Base-by-base conservation (phyloP, 768 basidiomycete genomes). In the Tulasnella sp. region DNA sequence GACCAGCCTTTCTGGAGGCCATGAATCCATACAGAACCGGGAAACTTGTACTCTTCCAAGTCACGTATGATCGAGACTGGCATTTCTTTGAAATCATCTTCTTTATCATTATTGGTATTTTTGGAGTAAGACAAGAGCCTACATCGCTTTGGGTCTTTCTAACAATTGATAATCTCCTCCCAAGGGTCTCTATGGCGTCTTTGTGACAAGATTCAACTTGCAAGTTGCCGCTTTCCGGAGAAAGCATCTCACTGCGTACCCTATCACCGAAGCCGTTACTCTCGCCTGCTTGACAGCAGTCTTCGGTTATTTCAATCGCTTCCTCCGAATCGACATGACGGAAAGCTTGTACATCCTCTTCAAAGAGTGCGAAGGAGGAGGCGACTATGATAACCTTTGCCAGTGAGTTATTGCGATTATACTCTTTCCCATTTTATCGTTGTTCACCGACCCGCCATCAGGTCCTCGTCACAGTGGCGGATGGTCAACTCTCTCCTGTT, bases 11-110 rank as follows among this genome's bases (percentile, higher is more conserved):
- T 64, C 8, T 11, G 18, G 83, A 97, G 96, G 94, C 95, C 7
- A 97, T 99, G 94, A 98, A 99, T 84, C 98, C 98, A 2, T 99
- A 96, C 87, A 91, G 97, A 50, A 99, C 98, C 0, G 98, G 97
- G 31, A 99, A 99, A 85, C 91, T 99, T 40, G 98, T 99, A 84
- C 87, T 99, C 81, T 99, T 99, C 88, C 97, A 98, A 85, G 96
- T 99, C 83, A 97, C 96, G 2, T 99, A 99, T 85, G 94, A 94
- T 85, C 90, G 97, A 44, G 96, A 96, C 84, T 99, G 98, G 98
- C 98, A 99, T 85, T 98, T 97, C 87, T 99, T 99, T 84, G 98
- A 99, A 84, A 94, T 99, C 76, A 93, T 98, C 24, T 97, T 97
- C 86, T 99, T 97, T 86, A 89, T 99, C 77, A 91, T 99, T 80